Evolutionary conservation across 164 flowering plant species (phyloP).

Genomic region (Liriodendron chinense): DNA sequence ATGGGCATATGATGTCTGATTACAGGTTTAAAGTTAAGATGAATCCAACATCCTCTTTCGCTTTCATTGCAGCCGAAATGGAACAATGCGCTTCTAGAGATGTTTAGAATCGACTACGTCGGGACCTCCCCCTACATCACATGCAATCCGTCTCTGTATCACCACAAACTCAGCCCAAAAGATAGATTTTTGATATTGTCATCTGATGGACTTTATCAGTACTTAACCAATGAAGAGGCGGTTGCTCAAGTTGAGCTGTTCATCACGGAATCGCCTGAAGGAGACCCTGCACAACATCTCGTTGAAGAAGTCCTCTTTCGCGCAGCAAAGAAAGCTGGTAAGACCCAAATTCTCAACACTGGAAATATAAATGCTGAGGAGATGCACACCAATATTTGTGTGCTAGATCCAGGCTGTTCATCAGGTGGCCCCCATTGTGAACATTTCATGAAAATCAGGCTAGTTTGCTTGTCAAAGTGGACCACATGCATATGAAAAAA

Average conservation of each 20-base stretch:
- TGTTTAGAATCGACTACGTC: constrained; percentile 79
- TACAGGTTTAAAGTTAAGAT: background rate
- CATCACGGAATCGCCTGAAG: constrained; percentile 69
- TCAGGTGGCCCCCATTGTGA: background rate
- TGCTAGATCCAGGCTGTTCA: background rate
- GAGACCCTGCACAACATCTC: constrained; percentile 94
- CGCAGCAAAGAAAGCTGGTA: constrained; percentile 92
- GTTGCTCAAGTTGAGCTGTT: constrained; percentile 77
- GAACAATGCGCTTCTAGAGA: constrained; percentile 81
- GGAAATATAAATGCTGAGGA: background rate
- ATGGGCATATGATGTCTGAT: background rate
- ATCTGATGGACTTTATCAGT: constrained; percentile 88
- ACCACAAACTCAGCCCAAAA: constrained; percentile 70
- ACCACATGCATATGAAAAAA: background rate
- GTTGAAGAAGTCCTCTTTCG: constrained; percentile 78
- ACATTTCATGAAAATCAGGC: background rate
- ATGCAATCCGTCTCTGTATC: constrained; percentile 67
- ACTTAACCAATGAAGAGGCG: constrained; percentile 86
- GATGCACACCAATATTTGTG: background rate
- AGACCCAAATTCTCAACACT: background rate
- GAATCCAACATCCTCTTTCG: background rate
- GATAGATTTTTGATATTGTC: constrained; percentile 79
- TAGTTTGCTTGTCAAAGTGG: background rate
- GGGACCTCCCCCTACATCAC: constrained; percentile 74
- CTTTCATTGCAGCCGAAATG: constrained; percentile 61